phyloP scores from a whole-genome alignment of 73 alveolate genomes.

The Uronychia setigera region DNA sequence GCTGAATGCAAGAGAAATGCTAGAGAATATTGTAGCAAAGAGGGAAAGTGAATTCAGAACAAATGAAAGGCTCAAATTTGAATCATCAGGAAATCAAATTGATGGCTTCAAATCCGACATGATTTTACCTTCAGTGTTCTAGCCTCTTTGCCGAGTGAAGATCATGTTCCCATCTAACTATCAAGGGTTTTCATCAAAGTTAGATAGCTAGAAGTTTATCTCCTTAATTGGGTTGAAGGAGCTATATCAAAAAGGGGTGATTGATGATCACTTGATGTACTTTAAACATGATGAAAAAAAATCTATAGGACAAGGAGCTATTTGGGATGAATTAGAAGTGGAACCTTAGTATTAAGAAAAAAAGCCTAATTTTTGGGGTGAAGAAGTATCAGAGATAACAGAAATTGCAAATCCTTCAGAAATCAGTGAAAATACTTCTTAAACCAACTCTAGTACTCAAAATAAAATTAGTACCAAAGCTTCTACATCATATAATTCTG shows the following conservation, averaged over 20 bases:
- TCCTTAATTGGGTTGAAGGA: background rate
- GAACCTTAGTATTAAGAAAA: no score
- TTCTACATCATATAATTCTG: no score
- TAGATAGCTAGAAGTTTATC: background rate
- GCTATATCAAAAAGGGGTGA: background rate
- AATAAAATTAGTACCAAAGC: no score
- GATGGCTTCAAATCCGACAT: background rate
- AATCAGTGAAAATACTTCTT: no score
- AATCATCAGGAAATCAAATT: background rate
- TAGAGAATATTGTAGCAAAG: background rate
- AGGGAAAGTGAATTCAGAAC: background rate
- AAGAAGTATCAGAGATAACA: no score
- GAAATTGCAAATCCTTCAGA: no score
- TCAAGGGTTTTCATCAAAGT: background rate
- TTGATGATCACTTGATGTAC: background rate
- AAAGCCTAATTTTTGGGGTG: no score
- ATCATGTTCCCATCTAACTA: background rate
- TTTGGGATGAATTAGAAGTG: no score
- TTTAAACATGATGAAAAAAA: no score
- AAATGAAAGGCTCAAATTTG: background rate
- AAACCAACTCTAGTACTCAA: no score
- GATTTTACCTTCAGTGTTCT: background rate
- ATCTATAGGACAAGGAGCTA: no score
- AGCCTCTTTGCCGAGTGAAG: background rate
- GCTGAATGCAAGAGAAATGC: background rate